phyloP scores from a whole-genome alignment of 2,329 filamentous ascomycete species.

The Paramyrothecium roridum region DNA sequence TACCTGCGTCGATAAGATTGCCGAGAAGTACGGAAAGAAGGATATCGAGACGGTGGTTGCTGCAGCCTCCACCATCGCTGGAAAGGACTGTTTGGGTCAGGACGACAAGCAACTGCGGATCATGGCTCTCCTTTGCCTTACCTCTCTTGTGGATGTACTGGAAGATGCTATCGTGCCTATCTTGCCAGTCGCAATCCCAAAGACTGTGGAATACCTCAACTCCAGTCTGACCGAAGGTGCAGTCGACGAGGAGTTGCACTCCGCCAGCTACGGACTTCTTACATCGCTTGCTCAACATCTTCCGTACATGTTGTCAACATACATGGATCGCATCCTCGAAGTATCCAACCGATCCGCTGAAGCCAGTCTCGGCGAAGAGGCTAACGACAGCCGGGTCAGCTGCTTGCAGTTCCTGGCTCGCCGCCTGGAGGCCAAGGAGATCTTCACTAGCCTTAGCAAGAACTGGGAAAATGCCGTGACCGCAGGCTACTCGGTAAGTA shows the following conservation, averaged over 20 bases:
- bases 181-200: constrained; percentile 71
- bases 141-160: constrained; percentile 84
- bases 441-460: constrained; percentile 68
- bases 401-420: constrained; percentile 74
- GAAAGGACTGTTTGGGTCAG: constrained; percentile 72
- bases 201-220: constrained; percentile 68
- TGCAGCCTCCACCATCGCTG: constrained; percentile 74
- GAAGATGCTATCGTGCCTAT: constrained; percentile 83
- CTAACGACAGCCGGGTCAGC: constrained; percentile 61
- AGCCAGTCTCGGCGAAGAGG: constrained; percentile 56
- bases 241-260: constrained; percentile 65
- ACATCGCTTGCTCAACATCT: constrained; percentile 77
- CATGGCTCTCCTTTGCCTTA: constrained; percentile 84
- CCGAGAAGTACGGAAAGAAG: constrained; percentile 93
- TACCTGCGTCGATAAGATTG: constrained; percentile 86
- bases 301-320: constrained; percentile 82
- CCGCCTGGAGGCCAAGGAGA: constrained; percentile 72
- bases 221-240: constrained; percentile 53
- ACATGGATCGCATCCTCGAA: constrained; percentile 68
- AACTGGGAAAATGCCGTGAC: constrained; percentile 67
- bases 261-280: constrained; percentile 78
- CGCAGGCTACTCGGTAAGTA: constrained; percentile 59
- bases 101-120: constrained; percentile 69
- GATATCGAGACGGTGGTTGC: constrained; percentile 73
- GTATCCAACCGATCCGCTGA: constrained; percentile 71